Conservation (phyloP, 306 rosid genomes). For the Mimosa pudica region DNA sequence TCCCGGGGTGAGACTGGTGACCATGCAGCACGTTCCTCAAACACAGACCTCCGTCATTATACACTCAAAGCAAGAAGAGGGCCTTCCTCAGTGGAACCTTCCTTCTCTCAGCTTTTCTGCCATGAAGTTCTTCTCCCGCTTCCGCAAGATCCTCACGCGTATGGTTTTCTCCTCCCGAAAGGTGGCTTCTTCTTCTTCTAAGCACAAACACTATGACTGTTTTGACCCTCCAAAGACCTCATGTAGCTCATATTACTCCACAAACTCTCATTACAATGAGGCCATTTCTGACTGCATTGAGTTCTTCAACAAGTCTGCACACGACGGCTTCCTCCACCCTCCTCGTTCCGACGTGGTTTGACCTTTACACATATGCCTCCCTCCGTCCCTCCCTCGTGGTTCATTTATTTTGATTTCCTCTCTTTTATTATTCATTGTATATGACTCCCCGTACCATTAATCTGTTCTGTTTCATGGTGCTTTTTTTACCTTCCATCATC, state of each 20-base stretch:
- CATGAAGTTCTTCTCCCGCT: slow-evolving; percentile 65
- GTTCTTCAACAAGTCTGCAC: slow-evolving; percentile 75
- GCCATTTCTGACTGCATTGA: slow-evolving; percentile 83
- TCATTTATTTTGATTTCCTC: not conserved
- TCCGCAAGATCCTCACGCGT: slow-evolving; percentile 63
- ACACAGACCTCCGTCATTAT: slow-evolving; percentile 29
- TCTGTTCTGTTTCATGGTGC: not conserved
- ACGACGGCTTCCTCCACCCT: slow-evolving; percentile 48
- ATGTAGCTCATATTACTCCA: slow-evolving; percentile 71
- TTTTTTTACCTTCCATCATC: not conserved
- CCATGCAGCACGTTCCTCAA: slow-evolving; percentile 45
- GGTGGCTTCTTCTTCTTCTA: slow-evolving; percentile 15
- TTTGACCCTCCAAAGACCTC: slow-evolving; percentile 83
- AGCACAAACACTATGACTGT: slow-evolving; percentile 43
- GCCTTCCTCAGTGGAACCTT: not conserved
- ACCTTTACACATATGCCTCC: not conserved
- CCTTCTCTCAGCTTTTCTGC: slow-evolving; percentile 41
- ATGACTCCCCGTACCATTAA: not conserved
- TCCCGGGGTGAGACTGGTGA: slow-evolving; percentile 50
- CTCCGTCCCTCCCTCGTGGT: not conserved
- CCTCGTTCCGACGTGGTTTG: slow-evolving; percentile 50
- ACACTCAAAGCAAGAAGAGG: not conserved
- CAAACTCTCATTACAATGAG: slow-evolving; percentile 75
- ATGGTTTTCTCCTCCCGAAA: slow-evolving; percentile 37
- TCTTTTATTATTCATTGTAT: not conserved